phyloP scores from a whole-genome alignment of 139 green algal species.

The Dunaliella primolecta region DNA sequence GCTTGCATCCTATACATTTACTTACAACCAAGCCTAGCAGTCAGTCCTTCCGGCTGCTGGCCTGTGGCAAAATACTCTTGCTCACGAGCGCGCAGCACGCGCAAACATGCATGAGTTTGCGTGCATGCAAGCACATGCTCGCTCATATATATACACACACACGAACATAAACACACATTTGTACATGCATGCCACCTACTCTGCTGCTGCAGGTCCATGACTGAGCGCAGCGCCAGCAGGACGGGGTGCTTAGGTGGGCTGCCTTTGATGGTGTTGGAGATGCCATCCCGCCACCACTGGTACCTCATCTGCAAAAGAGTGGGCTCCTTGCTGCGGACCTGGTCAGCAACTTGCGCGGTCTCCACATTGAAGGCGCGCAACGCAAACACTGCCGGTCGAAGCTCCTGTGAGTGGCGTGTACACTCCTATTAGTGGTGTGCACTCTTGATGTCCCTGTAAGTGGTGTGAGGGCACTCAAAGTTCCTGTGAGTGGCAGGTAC shows the following conservation, averaged over 20 bases:
- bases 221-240: constrained; percentile 45
- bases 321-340: constrained; percentile 27
- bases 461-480: too few relatives aligned
- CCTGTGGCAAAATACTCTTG: too few relatives aligned
- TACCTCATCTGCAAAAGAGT: constrained; percentile 9
- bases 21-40: too few relatives aligned
- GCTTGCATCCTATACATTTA: too few relatives aligned
- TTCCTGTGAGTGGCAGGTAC: too few relatives aligned
- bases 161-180: neutral
- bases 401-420: constrained; percentile 38
- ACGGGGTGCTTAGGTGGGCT: constrained; percentile 53
- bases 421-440: neutral
- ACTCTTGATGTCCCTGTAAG: too few relatives aligned
- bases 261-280: constrained; percentile 40
- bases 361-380: constrained; percentile 79
- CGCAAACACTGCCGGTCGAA: constrained; percentile 58
- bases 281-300: constrained; percentile 81
- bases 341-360: constrained; percentile 52
- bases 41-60: too few relatives aligned
- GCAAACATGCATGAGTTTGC: neutral
- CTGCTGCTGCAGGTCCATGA: neutral
- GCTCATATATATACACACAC: neutral
- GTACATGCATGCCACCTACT: neutral
- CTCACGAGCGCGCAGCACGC: too few relatives aligned
- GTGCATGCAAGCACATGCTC: too few relatives aligned